Evolutionary conservation across 495 filamentous ascomycete genomes (phyloP).

Genomic region (Lasiosphaeriaceae sp.): DNA sequence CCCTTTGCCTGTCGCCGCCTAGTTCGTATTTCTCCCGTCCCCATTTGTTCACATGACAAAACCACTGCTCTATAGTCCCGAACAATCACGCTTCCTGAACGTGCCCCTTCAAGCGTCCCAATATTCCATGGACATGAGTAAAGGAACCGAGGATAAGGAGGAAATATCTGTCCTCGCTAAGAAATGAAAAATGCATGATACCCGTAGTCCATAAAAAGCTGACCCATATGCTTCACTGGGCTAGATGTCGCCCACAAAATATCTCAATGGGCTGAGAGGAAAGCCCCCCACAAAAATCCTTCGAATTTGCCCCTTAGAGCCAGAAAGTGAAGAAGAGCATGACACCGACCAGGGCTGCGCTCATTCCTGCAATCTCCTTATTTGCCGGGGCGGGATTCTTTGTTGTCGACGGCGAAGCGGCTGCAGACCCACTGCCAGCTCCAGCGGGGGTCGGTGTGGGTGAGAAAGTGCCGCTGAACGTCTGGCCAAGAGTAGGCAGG

Average conservation of each 20-base stretch:
- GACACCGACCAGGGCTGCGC: constrained; percentile 46
- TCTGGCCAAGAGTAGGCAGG: constrained; percentile 66
- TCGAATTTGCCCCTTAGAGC: constrained; percentile 28
- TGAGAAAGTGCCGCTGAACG: constrained; percentile 30
- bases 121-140: no score
- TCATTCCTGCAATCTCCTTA: constrained; percentile 52
- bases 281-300: not conserved
- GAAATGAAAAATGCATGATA: no score
- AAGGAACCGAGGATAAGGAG: no score
- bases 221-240: not conserved
- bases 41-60: no score
- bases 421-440: constrained; percentile 4
- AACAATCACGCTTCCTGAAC: no score
- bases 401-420: constrained; percentile 20
- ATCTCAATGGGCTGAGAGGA: no score
- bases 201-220: not conserved
- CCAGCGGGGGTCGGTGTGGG: constrained; percentile 23
- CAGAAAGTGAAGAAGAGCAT: constrained; percentile 53
- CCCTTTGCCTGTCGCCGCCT: no score
- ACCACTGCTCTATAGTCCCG: no score
- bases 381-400: constrained; percentile 39
- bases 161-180: no score
- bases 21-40: no score
- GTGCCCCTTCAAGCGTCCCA: no score
- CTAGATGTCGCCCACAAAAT: not conserved